Base-by-base conservation (phyloP, 352 stramenopile species). In the Peronospora belbahrii region DNA sequence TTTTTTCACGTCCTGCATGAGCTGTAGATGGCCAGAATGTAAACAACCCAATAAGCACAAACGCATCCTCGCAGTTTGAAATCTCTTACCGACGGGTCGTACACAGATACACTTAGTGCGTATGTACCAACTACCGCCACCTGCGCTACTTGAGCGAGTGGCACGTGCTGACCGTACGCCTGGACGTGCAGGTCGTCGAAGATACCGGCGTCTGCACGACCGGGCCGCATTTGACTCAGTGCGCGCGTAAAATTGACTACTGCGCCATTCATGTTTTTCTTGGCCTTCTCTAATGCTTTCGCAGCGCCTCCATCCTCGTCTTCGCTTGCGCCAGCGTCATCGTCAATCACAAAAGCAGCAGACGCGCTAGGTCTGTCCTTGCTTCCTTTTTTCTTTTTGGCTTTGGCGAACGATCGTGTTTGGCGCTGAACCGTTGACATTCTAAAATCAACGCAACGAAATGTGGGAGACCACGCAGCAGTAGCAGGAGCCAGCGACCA, bases 161-260 rank as follows among this genome's bases (percentile, higher is more conserved):
- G 64, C 23, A 86, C 78, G 59, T 86, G 73, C 56, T 88, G 64
- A 22, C 78, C 81, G 51, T 92, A 92, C 46, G 81, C 81, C 51
- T 75, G 77, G 41, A 92, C 74, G 44, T 80, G 67, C 41, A 92
- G 65, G 41, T 82, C 69, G 48, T 92, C 81, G 33, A 92, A 88
- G 59, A 89, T 85, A 19, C 81, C 77, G 19, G 75, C 81, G 46
- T 92, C 78, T 13, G 81, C 77, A 36, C 76, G 75, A 30, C 81
- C 78, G 8, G 81, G 77, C 3, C 81, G 81, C 77, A 92, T 92
- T 56, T 88, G 75, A 34, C 52, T 65, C 33, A 92, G 56, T 44
- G 67, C 54, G 27, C 77, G 79, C 48, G 68, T 88, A 57, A 88
- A 87, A 59, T 77, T 85, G 18, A 85, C 59, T 32, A 92, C 73